These are phyloP conservation scores for Amylostereum areolatum DNA, from an alignment of 1,284 basidiomycete genomes.

Conservation along the genomic window DNA sequence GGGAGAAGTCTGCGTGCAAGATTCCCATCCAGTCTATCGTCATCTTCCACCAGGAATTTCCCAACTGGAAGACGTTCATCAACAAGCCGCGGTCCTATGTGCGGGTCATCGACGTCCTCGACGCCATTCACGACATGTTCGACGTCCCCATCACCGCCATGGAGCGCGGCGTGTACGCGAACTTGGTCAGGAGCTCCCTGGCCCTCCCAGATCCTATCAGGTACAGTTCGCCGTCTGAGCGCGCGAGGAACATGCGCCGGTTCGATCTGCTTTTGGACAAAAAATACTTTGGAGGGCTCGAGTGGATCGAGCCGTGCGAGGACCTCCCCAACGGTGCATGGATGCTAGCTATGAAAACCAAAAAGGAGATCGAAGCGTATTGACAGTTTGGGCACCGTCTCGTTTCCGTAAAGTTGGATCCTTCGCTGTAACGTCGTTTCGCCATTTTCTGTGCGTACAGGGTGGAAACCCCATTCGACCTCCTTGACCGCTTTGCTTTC, in stretches of 20 bases:
- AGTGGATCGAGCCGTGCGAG: conserved; percentile 11
- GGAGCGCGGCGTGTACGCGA: conserved; percentile 23
- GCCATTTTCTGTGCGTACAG: no score
- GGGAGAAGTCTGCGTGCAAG: conserved; percentile 28
- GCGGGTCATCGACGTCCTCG: conserved; percentile 42
- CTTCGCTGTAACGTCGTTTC: no score
- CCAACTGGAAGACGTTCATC: conserved; percentile 38
- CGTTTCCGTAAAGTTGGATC: no score
- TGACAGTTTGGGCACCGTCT: no score
- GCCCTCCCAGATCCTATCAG: conserved; percentile 33
- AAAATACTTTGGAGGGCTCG: conserved; percentile 10
- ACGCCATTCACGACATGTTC: conserved; percentile 44
- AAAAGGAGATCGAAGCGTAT: no score
- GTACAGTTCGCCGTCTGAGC: conserved; percentile 1
- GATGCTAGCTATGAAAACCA: conserved; percentile 4
- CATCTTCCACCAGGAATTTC: conserved; percentile 23
- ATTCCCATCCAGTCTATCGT: conserved; percentile 28
- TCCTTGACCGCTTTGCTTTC: no score
- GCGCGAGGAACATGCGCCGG: conserved; percentile 9
- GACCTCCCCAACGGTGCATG: conserved; percentile 12
- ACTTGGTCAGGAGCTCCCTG: conserved; percentile 28
- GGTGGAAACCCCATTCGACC: no score
- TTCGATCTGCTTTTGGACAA: conserved; percentile 12
- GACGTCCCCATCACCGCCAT: conserved; percentile 35
- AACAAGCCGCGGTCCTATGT: conserved; percentile 27